Evolutionary conservation across 2,329 filamentous ascomycete species (phyloP).

Genomic region (Escovopsis sp.): DNA sequence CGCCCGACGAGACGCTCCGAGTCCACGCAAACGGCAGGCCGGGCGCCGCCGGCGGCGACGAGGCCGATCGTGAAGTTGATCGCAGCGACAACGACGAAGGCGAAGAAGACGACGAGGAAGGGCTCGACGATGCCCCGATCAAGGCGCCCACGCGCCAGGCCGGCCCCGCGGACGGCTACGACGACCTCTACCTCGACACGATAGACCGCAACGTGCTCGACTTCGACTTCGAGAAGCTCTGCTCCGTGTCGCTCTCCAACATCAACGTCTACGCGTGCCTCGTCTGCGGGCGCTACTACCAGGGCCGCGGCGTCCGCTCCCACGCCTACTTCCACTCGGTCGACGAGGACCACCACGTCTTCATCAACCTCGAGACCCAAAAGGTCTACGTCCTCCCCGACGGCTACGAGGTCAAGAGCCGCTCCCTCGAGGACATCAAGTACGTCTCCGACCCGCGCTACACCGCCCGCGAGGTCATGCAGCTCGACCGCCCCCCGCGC

Average conservation of each 20-base stretch:
- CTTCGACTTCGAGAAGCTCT: conserved; percentile 98
- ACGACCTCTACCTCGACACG: conserved; percentile 93
- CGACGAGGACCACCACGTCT: conserved; percentile 91
- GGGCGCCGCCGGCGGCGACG: conserved; percentile 20
- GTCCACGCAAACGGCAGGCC: conserved; percentile 4
- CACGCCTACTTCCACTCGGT: conserved; percentile 96
- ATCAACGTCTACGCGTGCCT: conserved; percentile 98
- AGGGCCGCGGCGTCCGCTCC: conserved; percentile 83
- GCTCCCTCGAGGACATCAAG: conserved; percentile 94
- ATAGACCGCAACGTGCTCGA: conserved; percentile 87
- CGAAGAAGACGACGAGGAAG: conserved; percentile 23
- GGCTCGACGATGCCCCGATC: conserved; percentile 23
- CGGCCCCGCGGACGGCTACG: conserved; percentile 75
- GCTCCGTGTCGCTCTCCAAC: conserved; percentile 88
- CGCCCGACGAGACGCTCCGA: conserved; percentile 17
- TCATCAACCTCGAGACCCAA: conserved; percentile 92
- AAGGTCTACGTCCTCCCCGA: conserved; percentile 87
- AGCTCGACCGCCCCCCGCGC: conserved; percentile 50
- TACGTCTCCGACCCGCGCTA: conserved; percentile 90
- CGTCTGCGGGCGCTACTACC: conserved; percentile 95
- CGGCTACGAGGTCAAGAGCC: conserved; percentile 90
- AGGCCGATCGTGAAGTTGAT: not conserved
- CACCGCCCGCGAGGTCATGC: conserved; percentile 62
- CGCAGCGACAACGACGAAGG: conserved; percentile 10
- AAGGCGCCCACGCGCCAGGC: conserved; percentile 49